These are phyloP conservation scores for Rhizopogon rudus DNA, from an alignment of 768 basidiomycete genomes.

Conservation along the genomic window DNA sequence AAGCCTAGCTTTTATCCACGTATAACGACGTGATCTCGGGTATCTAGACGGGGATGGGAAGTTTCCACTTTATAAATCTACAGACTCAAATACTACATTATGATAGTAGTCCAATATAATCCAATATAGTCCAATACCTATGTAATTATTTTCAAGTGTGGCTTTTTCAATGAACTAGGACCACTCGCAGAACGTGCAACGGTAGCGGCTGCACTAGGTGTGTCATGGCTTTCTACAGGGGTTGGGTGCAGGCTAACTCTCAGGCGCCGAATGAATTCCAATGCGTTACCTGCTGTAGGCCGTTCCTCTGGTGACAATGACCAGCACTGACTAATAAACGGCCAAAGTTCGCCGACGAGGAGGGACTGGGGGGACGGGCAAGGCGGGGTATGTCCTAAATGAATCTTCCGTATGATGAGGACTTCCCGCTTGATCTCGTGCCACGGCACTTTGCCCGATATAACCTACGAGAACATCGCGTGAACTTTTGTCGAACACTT, in stretches of 20 bases:
- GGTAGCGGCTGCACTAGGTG: background rate
- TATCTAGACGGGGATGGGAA: no score
- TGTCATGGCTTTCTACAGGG: background rate
- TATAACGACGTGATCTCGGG: no score
- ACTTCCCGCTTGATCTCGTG: background rate
- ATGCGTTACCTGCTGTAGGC: background rate
- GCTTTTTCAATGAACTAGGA: background rate
- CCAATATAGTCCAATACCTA: background rate
- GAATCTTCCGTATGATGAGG: background rate
- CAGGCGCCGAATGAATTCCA: background rate
- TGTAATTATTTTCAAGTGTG: background rate
- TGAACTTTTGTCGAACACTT: background rate
- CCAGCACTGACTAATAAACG: background rate
- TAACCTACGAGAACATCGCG: constrained; percentile 12
- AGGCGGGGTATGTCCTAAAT: no score
- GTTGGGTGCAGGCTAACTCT: background rate
- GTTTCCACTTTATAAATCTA: no score
- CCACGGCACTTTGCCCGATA: constrained; percentile 13
- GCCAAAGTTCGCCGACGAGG: no score
- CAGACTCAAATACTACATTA: no score
- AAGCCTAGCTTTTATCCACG: no score
- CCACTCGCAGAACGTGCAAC: background rate
- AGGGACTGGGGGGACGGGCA: no score
- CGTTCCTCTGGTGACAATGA: background rate
- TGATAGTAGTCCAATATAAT: no score